Percentiles rank a stretch among this genome's conserved stretches.
These are phyloP conservation scores for Candida succiphila DNA, from an alignment of 805 yeast species.

Conservation along the genomic window DNA sequence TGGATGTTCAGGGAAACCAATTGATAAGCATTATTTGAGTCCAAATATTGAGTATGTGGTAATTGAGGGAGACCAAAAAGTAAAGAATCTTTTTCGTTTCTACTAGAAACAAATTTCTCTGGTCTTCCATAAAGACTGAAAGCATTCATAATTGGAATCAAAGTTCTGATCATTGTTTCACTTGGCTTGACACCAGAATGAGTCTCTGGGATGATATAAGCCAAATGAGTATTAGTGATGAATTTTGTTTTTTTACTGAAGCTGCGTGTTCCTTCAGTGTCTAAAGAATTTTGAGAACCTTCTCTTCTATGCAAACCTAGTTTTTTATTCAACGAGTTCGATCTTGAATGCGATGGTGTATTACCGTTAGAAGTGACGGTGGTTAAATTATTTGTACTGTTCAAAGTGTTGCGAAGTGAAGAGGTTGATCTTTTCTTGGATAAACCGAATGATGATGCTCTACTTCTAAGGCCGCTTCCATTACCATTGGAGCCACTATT, in stretches of 20 bases:
- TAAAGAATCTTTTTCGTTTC: constrained; percentile 42
- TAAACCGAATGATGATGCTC: constrained; percentile 16
- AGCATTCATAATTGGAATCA: constrained; percentile 61
- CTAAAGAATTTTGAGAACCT: constrained; percentile 15
- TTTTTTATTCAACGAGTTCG: constrained; percentile 5
- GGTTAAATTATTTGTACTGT: constrained; percentile 2
- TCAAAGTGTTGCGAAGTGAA: constrained; percentile 11
- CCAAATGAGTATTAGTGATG: constrained; percentile 16
- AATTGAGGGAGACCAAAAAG: constrained; percentile 67
- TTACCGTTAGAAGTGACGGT: not conserved
- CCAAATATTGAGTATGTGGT: constrained; percentile 56
- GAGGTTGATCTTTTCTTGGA: constrained; percentile 18
- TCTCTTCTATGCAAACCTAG: constrained; percentile 4
- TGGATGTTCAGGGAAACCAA: constrained; percentile 20
- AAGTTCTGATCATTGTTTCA: constrained; percentile 63
- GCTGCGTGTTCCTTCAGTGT: constrained; percentile 15
- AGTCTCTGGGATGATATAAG: constrained; percentile 46
- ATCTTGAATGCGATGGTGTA: constrained; percentile 10
- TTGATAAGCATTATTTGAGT: constrained; percentile 19
- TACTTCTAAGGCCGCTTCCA: constrained; percentile 12
- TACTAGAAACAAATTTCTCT: constrained; percentile 45
- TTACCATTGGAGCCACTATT: constrained; percentile 10
- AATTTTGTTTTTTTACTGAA: constrained; percentile 11
- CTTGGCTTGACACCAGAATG: constrained; percentile 66
- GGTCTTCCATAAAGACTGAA: constrained; percentile 74